These are phyloP conservation scores for Fraxinus angustifolia DNA, from an alignment of 305 asterid genomes.

Conservation along the genomic window DNA sequence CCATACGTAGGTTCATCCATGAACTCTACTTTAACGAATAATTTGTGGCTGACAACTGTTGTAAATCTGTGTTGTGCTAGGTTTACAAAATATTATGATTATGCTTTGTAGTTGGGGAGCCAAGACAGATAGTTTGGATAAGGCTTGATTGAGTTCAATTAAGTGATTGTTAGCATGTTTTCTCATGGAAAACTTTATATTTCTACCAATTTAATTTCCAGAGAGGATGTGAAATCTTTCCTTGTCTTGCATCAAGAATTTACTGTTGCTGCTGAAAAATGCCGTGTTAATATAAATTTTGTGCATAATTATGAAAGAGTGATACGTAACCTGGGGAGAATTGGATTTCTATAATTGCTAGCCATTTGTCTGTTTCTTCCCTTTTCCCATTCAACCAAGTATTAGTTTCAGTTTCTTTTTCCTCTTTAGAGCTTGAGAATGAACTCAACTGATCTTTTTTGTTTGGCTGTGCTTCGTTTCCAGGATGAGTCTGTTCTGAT, in stretches of 20 bases:
- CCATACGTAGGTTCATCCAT: neutral
- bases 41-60: neutral
- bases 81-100: neutral
- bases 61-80: slow-evolving; percentile 3
- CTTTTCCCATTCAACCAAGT: neutral
- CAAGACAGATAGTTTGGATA: neutral
- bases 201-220: neutral
- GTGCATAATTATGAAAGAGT: slow-evolving; percentile 12
- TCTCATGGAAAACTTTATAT: slow-evolving; percentile 6
- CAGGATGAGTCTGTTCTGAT: slow-evolving; percentile 97
- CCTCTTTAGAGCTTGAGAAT: slow-evolving; percentile 10
- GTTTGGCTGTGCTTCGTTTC: slow-evolving; percentile 33
- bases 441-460: slow-evolving; percentile 21
- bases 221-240: slow-evolving; percentile 6
- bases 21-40: neutral
- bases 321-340: slow-evolving; percentile 13
- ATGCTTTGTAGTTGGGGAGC: neutral
- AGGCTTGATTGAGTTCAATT: slow-evolving; percentile 5
- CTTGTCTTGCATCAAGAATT: slow-evolving; percentile 5
- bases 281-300: slow-evolving; percentile 4
- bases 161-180: neutral
- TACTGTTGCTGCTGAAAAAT: slow-evolving; percentile 21
- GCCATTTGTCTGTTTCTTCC: slow-evolving; percentile 16
- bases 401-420: slow-evolving; percentile 22
- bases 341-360: neutral